Percentiles rank a stretch among this genome's conserved stretches.
Conservation (phyloP, 2,329 filamentous ascomycete species). For the Fusarium goolgardi region DNA sequence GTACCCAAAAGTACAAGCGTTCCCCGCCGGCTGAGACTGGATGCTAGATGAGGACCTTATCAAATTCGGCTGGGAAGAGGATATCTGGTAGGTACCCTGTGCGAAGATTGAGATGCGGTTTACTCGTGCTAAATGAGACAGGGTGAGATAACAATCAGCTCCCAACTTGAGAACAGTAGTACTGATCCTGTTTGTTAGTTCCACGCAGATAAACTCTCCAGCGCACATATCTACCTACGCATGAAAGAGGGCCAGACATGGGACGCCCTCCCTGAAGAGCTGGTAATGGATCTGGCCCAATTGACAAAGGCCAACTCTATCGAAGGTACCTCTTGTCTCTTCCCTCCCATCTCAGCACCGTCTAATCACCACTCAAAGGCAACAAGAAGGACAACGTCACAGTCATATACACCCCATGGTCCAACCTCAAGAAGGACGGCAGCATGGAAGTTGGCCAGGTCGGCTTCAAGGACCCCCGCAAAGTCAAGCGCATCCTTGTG, state of each 20-base stretch:
- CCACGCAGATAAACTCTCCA: conserved; percentile 96
- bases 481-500: conserved; percentile 84
- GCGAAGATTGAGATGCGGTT: not conserved
- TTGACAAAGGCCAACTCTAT: conserved; percentile 99
- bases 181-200: conserved; percentile 68
- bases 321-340: conserved; percentile 69
- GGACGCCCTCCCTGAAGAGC: conserved; percentile 80
- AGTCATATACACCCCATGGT: conserved; percentile 97
- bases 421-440: conserved; percentile 93
- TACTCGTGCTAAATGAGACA: conserved; percentile 24
- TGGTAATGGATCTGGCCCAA: conserved; percentile 92
- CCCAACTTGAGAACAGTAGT: conserved; percentile 2
- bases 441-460: conserved; percentile 97
- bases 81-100: conserved; percentile 78
- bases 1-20: conserved; percentile 13
- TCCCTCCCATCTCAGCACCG: not conserved
- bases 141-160: conserved; percentile 33
- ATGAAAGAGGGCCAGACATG: conserved; percentile 82
- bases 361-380: conserved; percentile 61
- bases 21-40: conserved; percentile 34
- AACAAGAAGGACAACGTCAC: conserved; percentile 99
- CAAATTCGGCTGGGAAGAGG: conserved; percentile 91
- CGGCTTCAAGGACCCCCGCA: conserved; percentile 88
- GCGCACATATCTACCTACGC: conserved; percentile 94
- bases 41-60: conserved; percentile 92